phyloP scores from a whole-genome alignment of 345 rosid species.

The Raphanus sativus region DNA sequence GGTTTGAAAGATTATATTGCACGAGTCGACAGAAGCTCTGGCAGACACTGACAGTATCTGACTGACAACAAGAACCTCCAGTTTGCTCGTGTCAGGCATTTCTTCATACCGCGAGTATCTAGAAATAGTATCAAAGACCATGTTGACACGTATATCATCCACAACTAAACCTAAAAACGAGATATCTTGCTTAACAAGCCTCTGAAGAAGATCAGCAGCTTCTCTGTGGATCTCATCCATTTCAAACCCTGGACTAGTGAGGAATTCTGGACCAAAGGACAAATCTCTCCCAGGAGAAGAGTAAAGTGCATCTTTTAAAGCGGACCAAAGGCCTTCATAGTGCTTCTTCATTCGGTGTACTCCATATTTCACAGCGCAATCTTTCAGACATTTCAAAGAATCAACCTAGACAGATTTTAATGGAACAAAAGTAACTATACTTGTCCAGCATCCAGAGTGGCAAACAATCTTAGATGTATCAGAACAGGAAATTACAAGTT shows the following conservation, averaged over 20 bases:
- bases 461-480: background rate
- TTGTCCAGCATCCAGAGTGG: slow-evolving; percentile 19
- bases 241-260: slow-evolving; percentile 43
- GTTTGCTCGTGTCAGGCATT: slow-evolving; percentile 55
- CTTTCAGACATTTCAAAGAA: slow-evolving; percentile 72
- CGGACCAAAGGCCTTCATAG: slow-evolving; percentile 63
- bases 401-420: slow-evolving; percentile 59
- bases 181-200: slow-evolving; percentile 54
- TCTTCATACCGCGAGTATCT: slow-evolving; percentile 45
- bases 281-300: slow-evolving; percentile 48
- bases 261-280: slow-evolving; percentile 49
- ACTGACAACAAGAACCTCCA: slow-evolving; percentile 58
- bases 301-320: slow-evolving; percentile 59
- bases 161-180: slow-evolving; percentile 53
- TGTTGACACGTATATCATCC: slow-evolving; percentile 58
- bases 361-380: slow-evolving; percentile 67
- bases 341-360: slow-evolving; percentile 63
- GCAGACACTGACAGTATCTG: slow-evolving; percentile 64
- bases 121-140: slow-evolving; percentile 50
- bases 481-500: slow-evolving; percentile 1
- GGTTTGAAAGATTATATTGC: slow-evolving; percentile 57
- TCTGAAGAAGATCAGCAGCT: slow-evolving; percentile 61
- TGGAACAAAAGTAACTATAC: slow-evolving; percentile 19
- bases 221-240: slow-evolving; percentile 56
- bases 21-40: slow-evolving; percentile 59